A percentile compares a stretch with the other conserved stretches of the same genome.
Conservation (phyloP, 805 yeast genomes). For the Barnettozyma populi region DNA sequence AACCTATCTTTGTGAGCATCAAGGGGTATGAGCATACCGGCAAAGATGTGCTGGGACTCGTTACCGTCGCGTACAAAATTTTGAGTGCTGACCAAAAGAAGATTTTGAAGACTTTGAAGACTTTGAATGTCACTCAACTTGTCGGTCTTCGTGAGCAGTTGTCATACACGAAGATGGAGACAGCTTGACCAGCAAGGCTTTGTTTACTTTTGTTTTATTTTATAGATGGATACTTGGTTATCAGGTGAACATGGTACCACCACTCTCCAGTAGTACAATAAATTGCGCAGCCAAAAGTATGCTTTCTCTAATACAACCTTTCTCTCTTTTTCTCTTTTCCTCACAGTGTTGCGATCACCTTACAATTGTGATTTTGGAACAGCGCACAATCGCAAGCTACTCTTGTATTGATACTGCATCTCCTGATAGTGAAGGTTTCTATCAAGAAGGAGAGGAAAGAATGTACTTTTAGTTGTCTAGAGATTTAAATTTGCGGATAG, state of each 20-base stretch:
- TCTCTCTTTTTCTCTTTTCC: no score
- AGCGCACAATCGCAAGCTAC: no score
- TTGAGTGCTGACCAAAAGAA: neutral
- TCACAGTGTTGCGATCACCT: no score
- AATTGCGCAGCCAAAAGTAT: no score
- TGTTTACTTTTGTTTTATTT: neutral
- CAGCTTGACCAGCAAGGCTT: neutral
- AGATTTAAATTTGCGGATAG: no score
- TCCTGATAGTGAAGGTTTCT: no score
- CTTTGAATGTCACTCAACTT: neutral
- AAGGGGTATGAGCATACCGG: neutral
- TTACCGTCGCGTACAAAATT: neutral
- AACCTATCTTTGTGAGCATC: neutral
- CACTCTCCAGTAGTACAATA: no score
- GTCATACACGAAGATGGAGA: neutral
- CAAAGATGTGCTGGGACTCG: neutral
- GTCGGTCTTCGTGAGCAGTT: neutral
- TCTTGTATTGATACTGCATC: no score
- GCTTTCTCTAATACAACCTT: no score
- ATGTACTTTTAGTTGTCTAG: no score
- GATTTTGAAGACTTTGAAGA: neutral
- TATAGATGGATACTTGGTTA: neutral
- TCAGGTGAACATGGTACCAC: neutral
- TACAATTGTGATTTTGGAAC: no score
- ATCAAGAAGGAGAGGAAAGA: no score